These are phyloP conservation scores for Fusarium citri DNA, from an alignment of 2,329 filamentous ascomycete genomes.

Conservation along the genomic window DNA sequence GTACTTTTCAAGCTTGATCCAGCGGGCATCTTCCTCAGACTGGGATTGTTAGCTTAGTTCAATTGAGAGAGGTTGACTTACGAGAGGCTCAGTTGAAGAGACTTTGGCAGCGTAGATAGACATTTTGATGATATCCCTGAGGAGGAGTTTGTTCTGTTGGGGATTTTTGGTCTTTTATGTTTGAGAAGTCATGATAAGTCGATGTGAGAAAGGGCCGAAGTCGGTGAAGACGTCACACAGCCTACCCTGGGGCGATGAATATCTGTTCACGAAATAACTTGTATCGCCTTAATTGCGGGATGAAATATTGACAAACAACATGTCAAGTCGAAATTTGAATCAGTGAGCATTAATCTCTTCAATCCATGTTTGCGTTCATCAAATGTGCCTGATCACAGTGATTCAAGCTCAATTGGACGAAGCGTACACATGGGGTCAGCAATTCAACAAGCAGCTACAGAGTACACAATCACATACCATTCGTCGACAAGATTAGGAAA, in stretches of 20 bases:
- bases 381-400: not conserved
- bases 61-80: constrained; percentile 42
- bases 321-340: accelerated
- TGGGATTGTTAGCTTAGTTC: constrained; percentile 41
- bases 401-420: not conserved
- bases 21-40: constrained; percentile 65
- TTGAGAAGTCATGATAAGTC: constrained; percentile 17
- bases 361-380: accelerated
- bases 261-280: not conserved
- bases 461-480: not conserved
- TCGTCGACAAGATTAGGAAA: not conserved
- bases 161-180: not conserved
- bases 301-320: not conserved
- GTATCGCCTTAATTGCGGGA: not conserved
- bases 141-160: not conserved
- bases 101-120: constrained; percentile 58
- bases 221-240: constrained; percentile 37
- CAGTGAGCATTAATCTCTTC: accelerated
- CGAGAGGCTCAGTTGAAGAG: constrained; percentile 58
- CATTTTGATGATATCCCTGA: constrained; percentile 47
- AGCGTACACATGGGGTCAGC: not conserved
- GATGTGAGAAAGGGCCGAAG: constrained; percentile 21
- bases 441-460: no score
- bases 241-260: constrained; percentile 27
- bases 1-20: constrained; percentile 71